Base-by-base conservation (phyloP, 2,329 filamentous ascomycete species). In the Ophiocordyceps camponoti-saundersi region DNA sequence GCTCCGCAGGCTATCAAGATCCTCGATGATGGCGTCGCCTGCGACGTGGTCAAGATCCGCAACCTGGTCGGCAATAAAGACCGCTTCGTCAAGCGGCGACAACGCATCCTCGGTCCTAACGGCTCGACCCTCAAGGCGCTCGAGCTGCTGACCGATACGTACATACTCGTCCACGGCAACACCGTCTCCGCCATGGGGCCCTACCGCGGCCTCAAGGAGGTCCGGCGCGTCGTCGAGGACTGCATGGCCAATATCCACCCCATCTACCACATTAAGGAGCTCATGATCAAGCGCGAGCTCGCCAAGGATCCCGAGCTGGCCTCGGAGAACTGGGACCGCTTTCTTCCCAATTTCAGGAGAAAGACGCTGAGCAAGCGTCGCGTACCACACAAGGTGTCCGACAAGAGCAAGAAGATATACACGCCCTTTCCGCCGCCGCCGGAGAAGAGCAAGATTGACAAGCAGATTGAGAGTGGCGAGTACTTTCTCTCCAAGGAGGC, bases 401-500 rank as follows among this genome's bases (percentile, higher is more conserved):
- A 98, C 71, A 98, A 98, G 75, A 66, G 71, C 61, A 94, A 90
- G 76, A 96, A 95, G 75, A 66, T 73, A 13, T 98, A 95, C 72
- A 98, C 93, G 53, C 90, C 92, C 11, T 98, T 98, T 80, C 92
- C 92, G 44, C 92, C 92, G 7, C 78, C 88, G 42, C 88, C 89
- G 53, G 90, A 98, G 73, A 95, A 95, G 85, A 95, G 89, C 78
- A 98, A 96, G 78, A 77, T 98, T 56, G 92, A 98, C 66, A 68
- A 88, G 65, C 90, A 98, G 74, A 95, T 98, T 69, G 92, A 98
- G 72, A 89, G 79, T 56, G 90, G 92, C 67, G 90, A 96, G 68
- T 98, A 94, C 69, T 96, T 96, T 65, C 66, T 98, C 60, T 81
- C 82, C 59, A 95, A 95, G 71, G 80, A 89, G 59, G 89, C 87